A percentile compares a stretch with the other conserved stretches of the same genome.
phyloP scores from a whole-genome alignment of 805 yeast genomes.

The Millerozyma miso region DNA sequence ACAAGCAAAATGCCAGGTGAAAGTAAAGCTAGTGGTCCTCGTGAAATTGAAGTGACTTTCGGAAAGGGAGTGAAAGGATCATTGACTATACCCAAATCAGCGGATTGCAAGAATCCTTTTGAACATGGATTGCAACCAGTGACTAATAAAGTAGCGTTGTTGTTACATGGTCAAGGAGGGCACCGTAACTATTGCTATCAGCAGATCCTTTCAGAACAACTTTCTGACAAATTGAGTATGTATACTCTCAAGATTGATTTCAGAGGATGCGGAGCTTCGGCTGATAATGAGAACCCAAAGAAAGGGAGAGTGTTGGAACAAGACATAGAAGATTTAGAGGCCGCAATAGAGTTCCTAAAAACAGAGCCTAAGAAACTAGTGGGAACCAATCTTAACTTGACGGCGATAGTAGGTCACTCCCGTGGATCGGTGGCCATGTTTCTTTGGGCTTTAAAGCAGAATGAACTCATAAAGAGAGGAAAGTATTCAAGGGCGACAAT shows the following conservation, averaged over 20 bases:
- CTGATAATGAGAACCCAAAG: conserved; percentile 33
- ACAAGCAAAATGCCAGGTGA: neutral
- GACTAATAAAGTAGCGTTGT: conserved; percentile 50
- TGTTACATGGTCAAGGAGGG: conserved; percentile 84
- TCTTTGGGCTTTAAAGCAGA: conserved; percentile 56
- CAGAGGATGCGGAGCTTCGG: conserved; percentile 80
- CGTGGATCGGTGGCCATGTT: conserved; percentile 77
- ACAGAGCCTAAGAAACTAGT: conserved; percentile 30
- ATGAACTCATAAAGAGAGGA: conserved; percentile 25
- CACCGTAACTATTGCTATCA: conserved; percentile 80
- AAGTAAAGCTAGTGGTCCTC: conserved; percentile 12
- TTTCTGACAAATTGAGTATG: conserved; percentile 58
- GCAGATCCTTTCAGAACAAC: conserved; percentile 50
- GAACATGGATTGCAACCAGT: conserved; percentile 31
- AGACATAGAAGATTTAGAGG: conserved; percentile 67
- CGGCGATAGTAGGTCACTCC: conserved; percentile 71
- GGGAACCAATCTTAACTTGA: conserved; percentile 43
- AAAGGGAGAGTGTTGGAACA: conserved; percentile 56
- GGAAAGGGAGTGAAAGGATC: conserved; percentile 35
- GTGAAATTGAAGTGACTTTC: conserved; percentile 33
- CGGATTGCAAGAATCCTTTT: conserved; percentile 18
- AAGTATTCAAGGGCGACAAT: conserved; percentile 28
- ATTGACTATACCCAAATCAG: conserved; percentile 34
- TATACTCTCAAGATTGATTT: conserved; percentile 77
- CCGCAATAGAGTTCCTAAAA: conserved; percentile 24